Evolutionary conservation across 2,329 filamentous ascomycete species (phyloP), one percentile per base, ranked within the genome.

Genomic region (Volutella citrinella): DNA sequence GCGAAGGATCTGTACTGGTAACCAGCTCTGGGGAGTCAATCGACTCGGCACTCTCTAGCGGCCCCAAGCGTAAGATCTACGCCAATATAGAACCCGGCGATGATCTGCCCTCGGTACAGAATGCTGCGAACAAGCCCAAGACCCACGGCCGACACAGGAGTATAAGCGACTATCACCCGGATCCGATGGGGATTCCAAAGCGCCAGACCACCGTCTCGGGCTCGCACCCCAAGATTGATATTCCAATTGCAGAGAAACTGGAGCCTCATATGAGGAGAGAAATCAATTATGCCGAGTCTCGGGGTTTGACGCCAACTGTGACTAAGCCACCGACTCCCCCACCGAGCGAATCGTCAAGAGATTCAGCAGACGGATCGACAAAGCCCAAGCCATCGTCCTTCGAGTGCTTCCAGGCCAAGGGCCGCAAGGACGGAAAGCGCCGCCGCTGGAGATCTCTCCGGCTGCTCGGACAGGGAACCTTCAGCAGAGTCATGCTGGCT

Each of bases 401-500:
- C 36, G 82, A 89, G 47, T 80, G 80, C 43, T 93, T 89, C 54
- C 74, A 85, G 51, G 83, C 87, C 18, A 71, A 67, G 45, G 82
- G 77, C 4, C 72, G 84, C 20, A 69, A 74, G 30, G 80, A 87
- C 38, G 66, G 78, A 46, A 89, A 90, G 57, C 72, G 79, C 14
- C 79, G 84, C 36, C 74, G 79, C 46, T 98, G 93, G 80, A 78
- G 86, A 46, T 84, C 84, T 10, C 65, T 98, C 23, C 83, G 86
- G 38, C 69, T 82, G 45, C 74, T 98, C 6, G 93, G 93, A 6
- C 87, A 95, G 52, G 93, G 93, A 22, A 96, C 93, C 1, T 98
- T 98, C 60, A 96, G 90, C 59, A 87, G 87, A 54, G 93, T 98
- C 14, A 84, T 94, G 65, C 71, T 98, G 25, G 93, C 90, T 5